phyloP scores from a whole-genome alignment of 2,329 filamentous ascomycete genomes.

The Pseudogymnoascus sp. region DNA sequence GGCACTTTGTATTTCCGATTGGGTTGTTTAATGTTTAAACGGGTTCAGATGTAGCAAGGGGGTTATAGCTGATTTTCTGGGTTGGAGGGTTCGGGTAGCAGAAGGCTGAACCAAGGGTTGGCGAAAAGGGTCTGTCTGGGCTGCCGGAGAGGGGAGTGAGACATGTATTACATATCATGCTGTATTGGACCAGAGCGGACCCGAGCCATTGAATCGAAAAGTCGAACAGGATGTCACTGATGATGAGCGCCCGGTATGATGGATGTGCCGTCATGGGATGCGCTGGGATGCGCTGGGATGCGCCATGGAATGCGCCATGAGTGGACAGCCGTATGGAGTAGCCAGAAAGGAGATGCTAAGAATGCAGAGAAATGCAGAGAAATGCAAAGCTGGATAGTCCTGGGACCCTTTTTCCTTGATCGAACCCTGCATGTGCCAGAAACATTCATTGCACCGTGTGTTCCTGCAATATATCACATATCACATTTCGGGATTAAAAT shows the following conservation, averaged over 20 bases:
- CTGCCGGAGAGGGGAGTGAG: constrained; percentile 6
- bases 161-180: constrained; percentile 8
- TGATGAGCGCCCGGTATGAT: constrained; percentile 5
- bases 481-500: background rate
- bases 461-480: background rate
- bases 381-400: background rate
- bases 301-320: background rate
- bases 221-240: background rate
- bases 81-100: background rate
- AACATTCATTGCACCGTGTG: background rate
- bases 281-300: too few species aligned
- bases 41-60: background rate
- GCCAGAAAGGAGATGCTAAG: background rate
- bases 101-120: background rate
- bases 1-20: background rate
- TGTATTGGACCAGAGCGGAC: background rate
- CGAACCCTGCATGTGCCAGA: background rate
- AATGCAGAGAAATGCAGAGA: background rate
- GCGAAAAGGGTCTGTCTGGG: background rate
- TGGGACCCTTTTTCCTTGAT: background rate
- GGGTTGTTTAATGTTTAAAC: background rate
- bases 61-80: background rate
- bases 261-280: constrained; percentile 5
- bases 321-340: background rate
- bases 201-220: background rate